phyloP scores from a whole-genome alignment of 148 eudicot genomes.

The Cornus florida region DNA sequence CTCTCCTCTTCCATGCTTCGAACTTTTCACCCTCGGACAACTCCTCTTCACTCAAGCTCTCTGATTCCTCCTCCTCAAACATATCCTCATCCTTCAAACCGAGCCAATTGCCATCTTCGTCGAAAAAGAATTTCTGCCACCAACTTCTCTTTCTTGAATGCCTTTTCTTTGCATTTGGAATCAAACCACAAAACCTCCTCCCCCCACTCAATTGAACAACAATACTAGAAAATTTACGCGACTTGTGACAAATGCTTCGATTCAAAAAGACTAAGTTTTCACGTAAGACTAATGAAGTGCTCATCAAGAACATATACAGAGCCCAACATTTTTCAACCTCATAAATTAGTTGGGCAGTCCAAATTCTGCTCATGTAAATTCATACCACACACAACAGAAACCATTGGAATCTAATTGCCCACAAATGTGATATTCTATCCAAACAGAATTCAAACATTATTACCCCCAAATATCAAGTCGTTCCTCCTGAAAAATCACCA shows the following conservation, averaged over 20 bases:
- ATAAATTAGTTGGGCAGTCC: constrained; percentile 10
- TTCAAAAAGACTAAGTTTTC: constrained; percentile 29
- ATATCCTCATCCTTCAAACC: constrained; percentile 76
- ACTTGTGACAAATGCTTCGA: constrained; percentile 12
- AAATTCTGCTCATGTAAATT: constrained; percentile 6
- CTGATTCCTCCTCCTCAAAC: constrained; percentile 43
- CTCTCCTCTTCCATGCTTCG: constrained; percentile 95
- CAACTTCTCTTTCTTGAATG: constrained; percentile 59
- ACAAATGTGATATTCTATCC: not conserved
- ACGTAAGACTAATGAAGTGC: constrained; percentile 53
- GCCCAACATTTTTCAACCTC: constrained; percentile 60
- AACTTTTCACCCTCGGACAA: constrained; percentile 68
- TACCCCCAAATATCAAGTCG: not conserved
- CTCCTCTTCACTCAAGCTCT: constrained; percentile 28
- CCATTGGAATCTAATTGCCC: not conserved
- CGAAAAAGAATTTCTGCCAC: constrained; percentile 86
- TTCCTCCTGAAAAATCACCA: not conserved
- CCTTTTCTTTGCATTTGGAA: constrained; percentile 54
- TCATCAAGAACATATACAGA: constrained; percentile 61
- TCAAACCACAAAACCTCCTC: constrained; percentile 36
- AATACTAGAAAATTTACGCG: constrained; percentile 12
- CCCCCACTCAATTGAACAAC: constrained; percentile 29
- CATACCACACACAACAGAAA: not conserved
- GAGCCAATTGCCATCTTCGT: constrained; percentile 84
- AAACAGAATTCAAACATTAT: not conserved